Base-by-base conservation (phyloP, 2,329 filamentous ascomycete genomes). In the Plenodomus lindquistii region DNA sequence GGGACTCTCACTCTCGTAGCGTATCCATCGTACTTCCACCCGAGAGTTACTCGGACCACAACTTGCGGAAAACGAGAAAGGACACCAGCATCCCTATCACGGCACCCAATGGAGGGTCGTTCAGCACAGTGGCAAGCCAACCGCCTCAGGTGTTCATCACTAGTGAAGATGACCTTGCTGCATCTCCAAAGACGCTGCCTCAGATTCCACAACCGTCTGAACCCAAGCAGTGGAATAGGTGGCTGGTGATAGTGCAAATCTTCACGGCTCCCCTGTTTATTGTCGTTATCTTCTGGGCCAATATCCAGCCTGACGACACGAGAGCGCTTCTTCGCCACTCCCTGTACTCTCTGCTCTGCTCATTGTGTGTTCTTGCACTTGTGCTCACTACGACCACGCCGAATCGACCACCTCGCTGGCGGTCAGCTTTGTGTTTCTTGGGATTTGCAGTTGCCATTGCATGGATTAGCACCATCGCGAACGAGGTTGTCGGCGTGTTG, bases 381-480 rank as follows among this genome's bases (percentile, higher is more conserved):
- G 75, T 97, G 11, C 75, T 95, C 2, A 51, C 84, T 3, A 85
- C 85, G 17, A 95, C 92, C 0, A 83, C 81, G 0, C 80, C 86
- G 7, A 78, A 83, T 41, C 81, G 80, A 27, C 85, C 86, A 22
- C 88, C 89, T 0, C 84, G 81, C 54, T 89, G 89, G 71, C 87
- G 92, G 50, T 87, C 86, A 40, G 66, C 93, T 19, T 80, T 97
- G 38, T 96, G 91, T 67, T 90, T 96, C 64, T 77, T 95, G 29
- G 94, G 95, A 6, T 99, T 99, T 67, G 78, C 88, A 8, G 95
- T 97, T 49, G 86, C 88, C 53, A 94, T 97, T 48, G 88, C 90
- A 19, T 99, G 95, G 94, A 97, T 97, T 61, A 94, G 91, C 34
- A 94, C 91, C 1, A 91, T 99, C 60, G 93, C 94, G 2, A 90